Percentiles rank a stretch among this genome's conserved stretches.
Conservation (phyloP, 257 asterid genomes). For the Echites panduratus region DNA sequence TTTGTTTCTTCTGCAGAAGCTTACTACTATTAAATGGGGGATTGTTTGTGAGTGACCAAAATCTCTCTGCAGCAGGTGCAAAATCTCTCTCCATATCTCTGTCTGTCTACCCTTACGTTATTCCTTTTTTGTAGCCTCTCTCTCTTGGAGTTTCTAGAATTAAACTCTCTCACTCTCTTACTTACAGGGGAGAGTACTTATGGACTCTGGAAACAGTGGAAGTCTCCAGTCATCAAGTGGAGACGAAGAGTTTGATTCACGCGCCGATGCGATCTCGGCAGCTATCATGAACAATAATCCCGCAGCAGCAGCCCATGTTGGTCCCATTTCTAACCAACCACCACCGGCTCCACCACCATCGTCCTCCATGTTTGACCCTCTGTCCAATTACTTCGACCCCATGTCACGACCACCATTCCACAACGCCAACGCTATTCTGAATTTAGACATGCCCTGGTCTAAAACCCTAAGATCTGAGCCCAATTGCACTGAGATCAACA, state of each 20-base stretch:
- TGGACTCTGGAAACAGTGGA: constrained; percentile 71
- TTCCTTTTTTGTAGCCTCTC: constrained; percentile 2
- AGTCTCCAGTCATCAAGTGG: constrained; percentile 71
- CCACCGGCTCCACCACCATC: constrained; percentile 16
- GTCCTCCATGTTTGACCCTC: constrained; percentile 40
- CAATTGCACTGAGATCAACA: constrained; percentile 13
- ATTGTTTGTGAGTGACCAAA: constrained; percentile 20
- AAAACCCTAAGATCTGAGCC: constrained; percentile 37
- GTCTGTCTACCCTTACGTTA: constrained; percentile 23
- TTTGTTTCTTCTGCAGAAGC: constrained; percentile 17
- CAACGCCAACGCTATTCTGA: constrained; percentile 17
- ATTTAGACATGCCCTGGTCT: constrained; percentile 35
- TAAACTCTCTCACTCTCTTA: neutral
- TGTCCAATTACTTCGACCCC: constrained; percentile 35
- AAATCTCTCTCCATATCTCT: constrained; percentile 35
- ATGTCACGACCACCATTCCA: constrained; percentile 13
- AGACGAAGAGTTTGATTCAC: constrained; percentile 69
- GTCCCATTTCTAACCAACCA: constrained; percentile 19
- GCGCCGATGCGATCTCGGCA: constrained; percentile 35
- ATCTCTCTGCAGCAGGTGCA: constrained; percentile 24
- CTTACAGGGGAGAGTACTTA: constrained; percentile 12
- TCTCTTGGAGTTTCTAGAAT: too few relatives aligned
- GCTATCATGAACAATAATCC: constrained; percentile 17
- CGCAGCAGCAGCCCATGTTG: constrained; percentile 14
- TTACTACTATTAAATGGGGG: constrained; percentile 18